Base-by-base conservation (phyloP, 2,329 filamentous ascomycete species). In the Colletotrichum sp. region DNA sequence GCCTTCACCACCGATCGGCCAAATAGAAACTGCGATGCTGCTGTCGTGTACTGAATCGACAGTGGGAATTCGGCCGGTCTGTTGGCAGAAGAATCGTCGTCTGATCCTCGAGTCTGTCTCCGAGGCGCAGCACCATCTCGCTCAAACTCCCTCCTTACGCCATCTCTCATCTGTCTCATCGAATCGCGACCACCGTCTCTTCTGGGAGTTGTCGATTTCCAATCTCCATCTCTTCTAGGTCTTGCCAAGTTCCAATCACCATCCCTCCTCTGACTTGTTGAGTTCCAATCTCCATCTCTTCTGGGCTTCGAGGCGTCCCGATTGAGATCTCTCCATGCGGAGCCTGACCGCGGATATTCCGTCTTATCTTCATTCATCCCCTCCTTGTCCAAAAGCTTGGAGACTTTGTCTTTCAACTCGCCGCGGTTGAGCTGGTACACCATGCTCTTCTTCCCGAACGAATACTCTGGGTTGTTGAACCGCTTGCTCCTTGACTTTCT, bases 21-120 rank as follows among this genome's bases (percentile, higher is more conserved):
- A 82, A 98, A 99, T 3, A 99, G 88, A 80, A 98, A 99, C 77
- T 98, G 94, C 0, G 96, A 98, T 7, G 95, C 95, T 0, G 96
- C 94, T 1, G 95, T 98, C 0, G 95, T 95, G 82, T 96, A 92
- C 64, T 85, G 85, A 72, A 82, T 78, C 65, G 80, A 83, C 32
- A 60, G 32, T 18, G 71, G 66, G 21, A 76, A 65, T 16, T 72
- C 72, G 7, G 39, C 36, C 10, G 72, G 15, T 13, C 59, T 49
- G 5, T 64, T 68, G 9, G 67, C 26, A 10, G 24, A 26, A 12
- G 44, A 67, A 18, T 72, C 55, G 16, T 67, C 55, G 24, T 68
- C 63, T 18, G 69, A 44, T 10, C 44, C 32, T 15, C 62, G 59
- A 8, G 71, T 39, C 15, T 44, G 66, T 49, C 55, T 71, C n/a